Evolutionary conservation across 2,329 filamentous ascomycete genomes (phyloP).

Genomic region (Sodiomyces alkalinus): DNA sequence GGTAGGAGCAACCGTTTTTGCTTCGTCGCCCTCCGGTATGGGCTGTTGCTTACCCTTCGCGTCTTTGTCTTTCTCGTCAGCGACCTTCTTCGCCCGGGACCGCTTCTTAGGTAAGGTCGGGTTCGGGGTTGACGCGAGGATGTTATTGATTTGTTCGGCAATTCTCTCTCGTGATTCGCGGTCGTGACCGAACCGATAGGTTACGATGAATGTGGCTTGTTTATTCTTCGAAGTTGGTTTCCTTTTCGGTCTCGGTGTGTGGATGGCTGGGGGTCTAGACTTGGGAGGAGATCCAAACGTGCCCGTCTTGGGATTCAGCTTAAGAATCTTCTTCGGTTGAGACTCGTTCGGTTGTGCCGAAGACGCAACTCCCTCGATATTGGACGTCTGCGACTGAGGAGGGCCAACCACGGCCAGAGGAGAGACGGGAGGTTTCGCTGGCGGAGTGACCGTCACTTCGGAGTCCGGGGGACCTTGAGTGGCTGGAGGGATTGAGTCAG

Average conservation of each 20-base stretch:
- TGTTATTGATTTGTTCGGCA: conserved; percentile 46
- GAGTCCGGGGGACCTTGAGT: conserved; percentile 6
- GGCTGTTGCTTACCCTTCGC: background rate
- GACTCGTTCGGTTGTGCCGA: conserved; percentile 5
- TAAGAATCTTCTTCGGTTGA: conserved; percentile 34
- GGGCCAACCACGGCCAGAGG: no score
- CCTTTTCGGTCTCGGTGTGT: conserved; percentile 6
- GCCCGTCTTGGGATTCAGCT: conserved; percentile 43
- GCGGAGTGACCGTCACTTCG: no score
- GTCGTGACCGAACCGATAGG: conserved; percentile 14
- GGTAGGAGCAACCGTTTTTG: conserved; percentile 27
- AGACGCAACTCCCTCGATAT: no score
- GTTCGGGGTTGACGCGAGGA: conserved; percentile 27
- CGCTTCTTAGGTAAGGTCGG: conserved; percentile 9
- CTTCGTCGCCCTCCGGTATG: conserved; percentile 11
- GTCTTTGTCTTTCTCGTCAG: conserved; percentile 11
- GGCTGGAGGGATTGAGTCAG: conserved; percentile 1
- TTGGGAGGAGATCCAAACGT: conserved; percentile 47
- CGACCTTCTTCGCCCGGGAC: conserved; percentile 6
- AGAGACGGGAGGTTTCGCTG: no score
- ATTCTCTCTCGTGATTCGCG: conserved; percentile 27
- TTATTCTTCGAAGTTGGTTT: conserved; percentile 2
- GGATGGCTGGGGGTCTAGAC: conserved; percentile 24
- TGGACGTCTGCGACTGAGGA: no score
- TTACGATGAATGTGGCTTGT: conserved; percentile 3